phyloP scores from a whole-genome alignment of 768 basidiomycete species.

The Melanogaster broomeanus region DNA sequence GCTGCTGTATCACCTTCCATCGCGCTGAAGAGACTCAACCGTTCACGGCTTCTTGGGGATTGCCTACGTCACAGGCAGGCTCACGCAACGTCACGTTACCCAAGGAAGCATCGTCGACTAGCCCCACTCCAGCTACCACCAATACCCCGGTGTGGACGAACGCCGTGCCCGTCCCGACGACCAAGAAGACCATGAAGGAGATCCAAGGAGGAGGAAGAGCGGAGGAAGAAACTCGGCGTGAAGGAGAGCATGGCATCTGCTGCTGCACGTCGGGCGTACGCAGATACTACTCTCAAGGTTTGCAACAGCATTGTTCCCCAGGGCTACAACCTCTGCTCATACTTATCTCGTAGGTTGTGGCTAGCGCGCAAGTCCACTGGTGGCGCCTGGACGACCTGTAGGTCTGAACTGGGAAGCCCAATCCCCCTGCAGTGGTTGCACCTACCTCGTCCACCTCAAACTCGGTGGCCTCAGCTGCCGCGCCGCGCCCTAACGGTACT shows the following conservation, averaged over 20 bases:
- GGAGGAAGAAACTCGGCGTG: constrained; percentile 64
- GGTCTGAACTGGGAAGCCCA: constrained; percentile 73
- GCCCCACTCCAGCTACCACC: constrained; percentile 31
- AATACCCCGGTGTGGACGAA: constrained; percentile 72
- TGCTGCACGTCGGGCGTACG: constrained; percentile 70
- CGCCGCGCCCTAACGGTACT: constrained; percentile 40
- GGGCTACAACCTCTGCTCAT: constrained; percentile 7
- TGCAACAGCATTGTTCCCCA: constrained; percentile 9
- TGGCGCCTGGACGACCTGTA: constrained; percentile 84
- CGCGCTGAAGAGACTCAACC: constrained; percentile 55
- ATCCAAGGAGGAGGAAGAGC: constrained; percentile 98
- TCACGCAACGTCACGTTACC: constrained; percentile 39
- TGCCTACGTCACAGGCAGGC: constrained; percentile 82
- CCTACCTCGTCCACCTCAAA: constrained; percentile 36
- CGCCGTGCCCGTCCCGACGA: constrained; percentile 48
- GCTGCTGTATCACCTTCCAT: constrained; percentile 36
- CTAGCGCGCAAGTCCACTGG: constrained; percentile 37
- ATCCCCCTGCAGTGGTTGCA: constrained; percentile 23
- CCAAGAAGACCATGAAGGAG: constrained; percentile 96
- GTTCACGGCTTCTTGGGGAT: constrained; percentile 80
- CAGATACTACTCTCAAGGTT: constrained; percentile 79
- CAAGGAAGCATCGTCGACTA: constrained; percentile 42
- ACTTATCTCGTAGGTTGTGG: constrained; percentile 31
- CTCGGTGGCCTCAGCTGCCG: constrained; percentile 31
- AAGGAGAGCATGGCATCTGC: constrained; percentile 62